These are phyloP conservation scores for Cordyceps pruinosa DNA, from an alignment of 2,329 filamentous ascomycete genomes.

Conservation along the genomic window DNA sequence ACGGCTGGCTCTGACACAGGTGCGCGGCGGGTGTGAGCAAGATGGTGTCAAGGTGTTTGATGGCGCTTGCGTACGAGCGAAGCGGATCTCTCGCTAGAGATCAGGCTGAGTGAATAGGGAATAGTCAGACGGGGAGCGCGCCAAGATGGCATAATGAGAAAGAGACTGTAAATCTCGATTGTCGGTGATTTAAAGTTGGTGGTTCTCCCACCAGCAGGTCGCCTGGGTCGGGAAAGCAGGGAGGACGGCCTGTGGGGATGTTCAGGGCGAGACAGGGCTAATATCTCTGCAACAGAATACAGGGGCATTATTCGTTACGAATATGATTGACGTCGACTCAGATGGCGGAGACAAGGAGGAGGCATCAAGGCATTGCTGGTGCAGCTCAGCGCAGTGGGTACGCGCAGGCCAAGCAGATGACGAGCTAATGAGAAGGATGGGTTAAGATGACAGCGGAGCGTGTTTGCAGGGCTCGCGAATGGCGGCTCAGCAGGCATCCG, in stretches of 20 bases:
- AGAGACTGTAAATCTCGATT: background rate
- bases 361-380: background rate
- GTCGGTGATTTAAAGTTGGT: background rate
- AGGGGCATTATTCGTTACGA: background rate
- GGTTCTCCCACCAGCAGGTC: background rate
- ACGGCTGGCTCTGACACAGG: background rate
- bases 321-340: background rate
- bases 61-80: background rate
- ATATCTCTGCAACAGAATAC: background rate
- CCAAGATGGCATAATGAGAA: background rate
- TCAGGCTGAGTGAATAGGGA: conserved; percentile 2
- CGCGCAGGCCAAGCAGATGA: background rate
- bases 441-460: conserved; percentile 4
- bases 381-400: background rate
- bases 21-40: background rate
- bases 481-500: background rate
- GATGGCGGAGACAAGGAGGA: background rate
- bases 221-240: background rate
- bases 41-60: background rate
- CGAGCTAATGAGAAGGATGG: background rate
- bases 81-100: background rate
- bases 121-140: background rate
- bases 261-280: background rate
- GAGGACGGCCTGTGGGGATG: background rate
- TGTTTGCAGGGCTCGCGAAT: background rate